Evolutionary conservation across 306 rosid species (phyloP), one percentile per base, ranked within the genome.

Genomic region (Datisca glomerata): DNA sequence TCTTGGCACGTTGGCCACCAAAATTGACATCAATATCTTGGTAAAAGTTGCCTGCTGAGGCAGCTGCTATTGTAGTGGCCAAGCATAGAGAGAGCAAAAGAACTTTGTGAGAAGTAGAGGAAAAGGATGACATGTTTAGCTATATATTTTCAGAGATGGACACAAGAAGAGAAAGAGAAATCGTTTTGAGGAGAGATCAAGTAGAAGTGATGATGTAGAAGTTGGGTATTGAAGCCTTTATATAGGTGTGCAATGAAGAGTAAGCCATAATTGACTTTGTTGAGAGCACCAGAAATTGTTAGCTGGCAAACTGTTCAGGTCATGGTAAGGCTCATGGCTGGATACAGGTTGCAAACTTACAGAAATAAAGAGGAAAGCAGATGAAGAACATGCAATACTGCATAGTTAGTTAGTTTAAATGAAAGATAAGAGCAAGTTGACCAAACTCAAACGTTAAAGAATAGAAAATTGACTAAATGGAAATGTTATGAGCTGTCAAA

Each of bases 1-100:
- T 67, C 62, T 71, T 60, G 31, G 63, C 93, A 12, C 85, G 85
- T 3, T 51, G 28, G 14, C 19, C 85, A 31, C 94, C 94, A 66
- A 78, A 86, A 8, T 81, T 73, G 14, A 82, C 32, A 16, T 79
- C 85, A 13, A 79, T 51, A 51, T 81, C 81, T 43, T 66, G 69
- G 67, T 60, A 33, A 71, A 86, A 81, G 56, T 67, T 78, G 5
- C 75, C 72, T 18, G 77, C 73, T 10, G 65, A 59, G 32, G 68
- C 18, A 29, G 65, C 21, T 9, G 44, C 59, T 43, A 55, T 27
- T 12, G 45, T 3, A 21, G 57, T 55, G 21, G 43, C 47, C 20
- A 55, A 6, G 24, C 53, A 13, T 24, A 45, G n/a, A 45, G 29
- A 41, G 34, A 41, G 47, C 12, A 32, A 4, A 41, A 45, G 42